Base-by-base conservation (phyloP, 139 green algal species). In the Coccomyxa sp. region DNA sequence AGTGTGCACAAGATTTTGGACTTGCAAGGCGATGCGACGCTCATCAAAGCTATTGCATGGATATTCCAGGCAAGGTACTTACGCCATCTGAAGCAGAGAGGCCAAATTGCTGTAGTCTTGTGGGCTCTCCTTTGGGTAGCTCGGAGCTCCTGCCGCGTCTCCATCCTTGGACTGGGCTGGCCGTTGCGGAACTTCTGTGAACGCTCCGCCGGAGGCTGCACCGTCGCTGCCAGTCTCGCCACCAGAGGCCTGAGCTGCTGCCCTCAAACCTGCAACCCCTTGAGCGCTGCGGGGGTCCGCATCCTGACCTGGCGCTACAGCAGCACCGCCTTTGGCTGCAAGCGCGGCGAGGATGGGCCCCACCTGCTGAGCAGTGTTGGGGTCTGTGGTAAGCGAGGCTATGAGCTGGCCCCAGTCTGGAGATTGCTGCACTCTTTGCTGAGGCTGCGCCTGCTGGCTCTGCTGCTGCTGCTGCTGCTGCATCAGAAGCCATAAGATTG, bases 401-500 rank as follows among this genome's bases (percentile, higher is more conserved):
- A 64, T 18, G 18, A 64, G 50, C 50, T 18, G 50, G 50, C 18
- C 50, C 50, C 50, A 64, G 50, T 64, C 50, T 18, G 18, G 5
- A 22, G 50, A 36, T 2, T 71, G 27, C 24, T 36, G 64, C 44
- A 29, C 16, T 16, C 16, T 12, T 16, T 58, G 44, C 44, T 58
- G 14, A 58, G 44, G 44, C 14, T 29, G 44, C 44, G 14, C 14
- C 44, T 58, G 44, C 44, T 58, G 44, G 14, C n/a, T 22, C 64
- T 71, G 64, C 64, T 71, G 64, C n/a, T 71, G 64, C 64, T 71
- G 64, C 64, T 71, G 64, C 29, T 71, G 64, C 64, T 37, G 33
- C 64, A 71, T 71, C 29, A 71, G n/a, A 2, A 29, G 24, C 64
- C 50, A 64, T 31, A n/a, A n/a, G n/a, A n/a, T n/a, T n/a, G n/a